Conservation (phyloP, 768 basidiomycete species). For the Astraeus odoratus region DNA sequence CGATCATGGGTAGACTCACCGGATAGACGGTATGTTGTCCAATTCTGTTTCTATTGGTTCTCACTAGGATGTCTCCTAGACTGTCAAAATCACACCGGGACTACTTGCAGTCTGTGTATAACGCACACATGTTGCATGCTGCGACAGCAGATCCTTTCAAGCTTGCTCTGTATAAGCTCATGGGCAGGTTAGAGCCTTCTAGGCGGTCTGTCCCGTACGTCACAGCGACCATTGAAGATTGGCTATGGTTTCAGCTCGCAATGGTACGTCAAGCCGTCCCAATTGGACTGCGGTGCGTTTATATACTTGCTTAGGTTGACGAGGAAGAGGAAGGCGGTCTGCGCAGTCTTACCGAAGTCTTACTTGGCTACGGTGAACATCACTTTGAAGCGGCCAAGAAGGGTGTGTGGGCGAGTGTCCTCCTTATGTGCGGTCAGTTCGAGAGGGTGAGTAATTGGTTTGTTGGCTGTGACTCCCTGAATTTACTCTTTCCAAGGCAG, state of each 20-base stretch:
- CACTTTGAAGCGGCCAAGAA: slow-evolving; percentile 67
- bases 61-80: slow-evolving; percentile 26
- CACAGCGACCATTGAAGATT: slow-evolving; percentile 92
- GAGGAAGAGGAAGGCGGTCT: slow-evolving; percentile 79
- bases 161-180: slow-evolving; percentile 89
- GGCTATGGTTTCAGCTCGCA: slow-evolving; percentile 95
- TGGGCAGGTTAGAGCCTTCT: slow-evolving; percentile 84
- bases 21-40: slow-evolving; percentile 53
- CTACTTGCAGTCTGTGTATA: slow-evolving; percentile 73
- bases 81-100: slow-evolving; percentile 71
- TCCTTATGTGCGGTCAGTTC: slow-evolving; percentile 91
- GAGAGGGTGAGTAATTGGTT: slow-evolving; percentile 57
- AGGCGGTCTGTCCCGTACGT: slow-evolving; percentile 76
- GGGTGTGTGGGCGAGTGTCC: slow-evolving; percentile 74
- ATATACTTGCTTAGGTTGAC: slow-evolving; percentile 45
- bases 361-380: slow-evolving; percentile 72
- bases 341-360: slow-evolving; percentile 63
- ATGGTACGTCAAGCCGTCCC: slow-evolving; percentile 43
- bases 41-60: slow-evolving; percentile 2
- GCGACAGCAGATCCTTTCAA: slow-evolving; percentile 92
- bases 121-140: slow-evolving; percentile 85
- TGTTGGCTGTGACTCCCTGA: not conserved
- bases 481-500: slow-evolving; percentile 48
- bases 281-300: not conserved
- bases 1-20: slow-evolving; percentile 76